A percentile compares a stretch with the other conserved stretches of the same genome.
Evolutionary conservation across 768 basidiomycete genomes (phyloP).

Genomic region (Tulasnella sp.): DNA sequence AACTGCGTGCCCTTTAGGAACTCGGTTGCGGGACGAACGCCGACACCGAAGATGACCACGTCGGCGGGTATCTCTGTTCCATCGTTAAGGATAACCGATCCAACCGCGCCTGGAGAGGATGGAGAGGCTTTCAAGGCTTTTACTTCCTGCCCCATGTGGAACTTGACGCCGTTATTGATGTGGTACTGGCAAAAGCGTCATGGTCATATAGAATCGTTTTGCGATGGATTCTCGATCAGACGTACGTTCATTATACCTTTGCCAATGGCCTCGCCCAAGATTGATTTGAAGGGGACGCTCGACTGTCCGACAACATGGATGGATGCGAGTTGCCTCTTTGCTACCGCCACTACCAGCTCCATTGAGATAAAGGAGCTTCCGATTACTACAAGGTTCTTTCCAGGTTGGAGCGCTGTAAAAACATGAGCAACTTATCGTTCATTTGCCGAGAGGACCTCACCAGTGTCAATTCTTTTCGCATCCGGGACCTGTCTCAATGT

Average conservation of each 20-base stretch:
- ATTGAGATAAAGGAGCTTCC: constrained; percentile 88
- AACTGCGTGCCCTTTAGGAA: constrained; percentile 60
- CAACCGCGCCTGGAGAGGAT: constrained; percentile 41
- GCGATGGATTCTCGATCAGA: no score
- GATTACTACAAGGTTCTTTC: constrained; percentile 66
- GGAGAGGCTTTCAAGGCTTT: constrained; percentile 51
- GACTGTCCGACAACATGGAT: constrained; percentile 80
- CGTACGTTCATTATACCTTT: constrained; percentile 59
- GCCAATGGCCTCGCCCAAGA: constrained; percentile 73
- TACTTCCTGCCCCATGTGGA: constrained; percentile 62
- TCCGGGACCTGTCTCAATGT: constrained; percentile 61
- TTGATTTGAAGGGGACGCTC: constrained; percentile 62
- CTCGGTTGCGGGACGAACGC: constrained; percentile 70
- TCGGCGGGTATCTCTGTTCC: constrained; percentile 57
- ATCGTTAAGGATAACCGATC: constrained; percentile 49
- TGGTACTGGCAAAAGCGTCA: constrained; percentile 56
- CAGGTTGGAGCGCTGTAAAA: constrained; percentile 47
- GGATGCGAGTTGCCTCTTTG: constrained; percentile 62
- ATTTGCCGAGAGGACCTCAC: constrained; percentile 28
- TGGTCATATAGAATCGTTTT: no score
- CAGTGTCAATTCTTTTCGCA: constrained; percentile 43
- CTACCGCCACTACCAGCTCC: constrained; percentile 71
- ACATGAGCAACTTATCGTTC: not conserved
- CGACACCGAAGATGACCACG: constrained; percentile 74
- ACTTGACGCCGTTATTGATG: constrained; percentile 70